These are phyloP conservation scores for Daldinia loculata DNA, from an alignment of 495 filamentous ascomycete genomes.

Conservation along the genomic window DNA sequence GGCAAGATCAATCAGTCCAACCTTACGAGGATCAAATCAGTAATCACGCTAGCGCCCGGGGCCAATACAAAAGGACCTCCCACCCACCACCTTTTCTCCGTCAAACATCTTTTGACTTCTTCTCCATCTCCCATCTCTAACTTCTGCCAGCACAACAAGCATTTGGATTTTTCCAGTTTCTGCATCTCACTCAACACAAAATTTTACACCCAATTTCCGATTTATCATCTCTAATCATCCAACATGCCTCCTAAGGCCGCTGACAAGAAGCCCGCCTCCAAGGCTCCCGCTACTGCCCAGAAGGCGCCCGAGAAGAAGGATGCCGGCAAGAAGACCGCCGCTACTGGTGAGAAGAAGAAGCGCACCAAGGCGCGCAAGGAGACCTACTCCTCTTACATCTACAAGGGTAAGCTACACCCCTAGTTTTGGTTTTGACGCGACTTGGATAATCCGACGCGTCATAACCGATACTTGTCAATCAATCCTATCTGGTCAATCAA, in stretches of 20 bases:
- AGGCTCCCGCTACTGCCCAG: slow-evolving; percentile 85
- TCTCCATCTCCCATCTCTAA: slow-evolving; percentile 53
- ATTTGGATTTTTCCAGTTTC: slow-evolving; percentile 36
- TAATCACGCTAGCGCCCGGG: slow-evolving; percentile 56
- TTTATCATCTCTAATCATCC: slow-evolving; percentile 38
- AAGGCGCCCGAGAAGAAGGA: slow-evolving; percentile 96
- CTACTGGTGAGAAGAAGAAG: slow-evolving; percentile 99
- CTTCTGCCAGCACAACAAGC: slow-evolving; percentile 41
- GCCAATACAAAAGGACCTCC: slow-evolving; percentile 61
- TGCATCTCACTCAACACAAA: slow-evolving; percentile 45
- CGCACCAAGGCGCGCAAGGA: slow-evolving; percentile 99
- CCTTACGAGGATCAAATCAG: slow-evolving; percentile 53
- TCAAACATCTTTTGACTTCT: slow-evolving; percentile 54
- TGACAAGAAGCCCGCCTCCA: slow-evolving; percentile 98
- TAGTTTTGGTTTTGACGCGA: slow-evolving; percentile 6
- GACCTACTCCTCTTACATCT: slow-evolving; percentile 99
- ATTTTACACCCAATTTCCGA: slow-evolving; percentile 27
- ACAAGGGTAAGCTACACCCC: slow-evolving; percentile 81
- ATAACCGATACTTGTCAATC: not conserved
- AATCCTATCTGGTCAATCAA: not conserved
- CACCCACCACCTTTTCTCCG: slow-evolving; percentile 58
- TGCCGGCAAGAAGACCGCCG: slow-evolving; percentile 98
- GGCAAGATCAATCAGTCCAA: slow-evolving; percentile 54
- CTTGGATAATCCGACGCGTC: slow-evolving; percentile 11
- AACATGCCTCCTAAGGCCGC: slow-evolving; percentile 97